Conservation (phyloP, 192 early-diverging fungal genomes). For the Backusella liffmaniae region DNA sequence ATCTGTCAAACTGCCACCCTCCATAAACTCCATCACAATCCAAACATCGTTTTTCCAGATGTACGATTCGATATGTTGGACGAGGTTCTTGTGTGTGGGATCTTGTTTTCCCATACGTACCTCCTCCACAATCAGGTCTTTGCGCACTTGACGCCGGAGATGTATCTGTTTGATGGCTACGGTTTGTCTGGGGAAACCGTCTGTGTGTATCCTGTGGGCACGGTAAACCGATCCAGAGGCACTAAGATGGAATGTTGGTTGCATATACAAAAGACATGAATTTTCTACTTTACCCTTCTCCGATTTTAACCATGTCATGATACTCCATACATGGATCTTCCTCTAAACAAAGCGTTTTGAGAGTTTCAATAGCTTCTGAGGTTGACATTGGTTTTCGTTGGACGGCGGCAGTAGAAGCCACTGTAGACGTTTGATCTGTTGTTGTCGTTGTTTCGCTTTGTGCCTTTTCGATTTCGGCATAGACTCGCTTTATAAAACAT, state of each 20-base stretch:
- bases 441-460: neutral
- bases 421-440: neutral
- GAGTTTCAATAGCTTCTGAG: neutral
- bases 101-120: slow-evolving; percentile 78
- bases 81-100: slow-evolving; percentile 76
- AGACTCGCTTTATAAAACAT: slow-evolving; percentile 16
- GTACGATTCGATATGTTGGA: slow-evolving; percentile 83
- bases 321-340: slow-evolving; percentile 41
- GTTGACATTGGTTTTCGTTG: slow-evolving; percentile 1
- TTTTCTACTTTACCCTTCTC: slow-evolving; percentile 65
- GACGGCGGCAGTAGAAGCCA: neutral
- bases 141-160: slow-evolving; percentile 88
- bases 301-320: slow-evolving; percentile 85
- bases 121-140: slow-evolving; percentile 93
- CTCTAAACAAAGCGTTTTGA: neutral
- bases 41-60: slow-evolving; percentile 78
- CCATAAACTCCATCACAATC: slow-evolving; percentile 94
- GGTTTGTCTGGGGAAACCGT: slow-evolving; percentile 44
- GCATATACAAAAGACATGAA: neutral
- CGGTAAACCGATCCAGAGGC: slow-evolving; percentile 91
- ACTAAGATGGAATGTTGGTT: slow-evolving; percentile 35
- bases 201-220: slow-evolving; percentile 65
- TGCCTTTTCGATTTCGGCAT: slow-evolving; percentile 14
- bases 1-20: slow-evolving; percentile 83
- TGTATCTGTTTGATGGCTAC: slow-evolving; percentile 98